Evolutionary conservation across 1,139 yeast species (phyloP), one percentile per base, ranked within the genome.

Genomic region (Diutina scorzettiae): DNA sequence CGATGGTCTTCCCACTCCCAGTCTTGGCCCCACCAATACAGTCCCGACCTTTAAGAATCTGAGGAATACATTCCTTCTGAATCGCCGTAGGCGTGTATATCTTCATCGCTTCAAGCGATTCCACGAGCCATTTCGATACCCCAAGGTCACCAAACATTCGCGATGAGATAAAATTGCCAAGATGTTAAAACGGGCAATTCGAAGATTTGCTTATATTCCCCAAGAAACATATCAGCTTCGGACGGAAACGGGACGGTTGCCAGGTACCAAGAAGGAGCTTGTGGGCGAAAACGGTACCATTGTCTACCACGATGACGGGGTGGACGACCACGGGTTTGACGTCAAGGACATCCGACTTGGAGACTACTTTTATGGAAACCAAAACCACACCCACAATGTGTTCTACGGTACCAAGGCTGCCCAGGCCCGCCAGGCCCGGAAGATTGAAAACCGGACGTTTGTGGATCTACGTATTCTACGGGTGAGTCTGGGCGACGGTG

Each of bases 21-120:
- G 99, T 91, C 59, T 84, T 84, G 37, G 99, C 98, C 31, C 98
- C 98, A 42, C 98, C 99, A 42, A 91, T 91, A 59, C 96, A 89
- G 59, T 89, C 96, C 51, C 79, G 75, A 8, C 94, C 96, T 30
- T 67, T 69, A 39, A 91, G 58, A 46, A 91, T 84, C 46, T 81
- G 75, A 0, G 97, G 97, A 41, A 91, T 91, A 57, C 96, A 87
- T 2, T 87, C 87, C 4, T 69, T 56, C 58, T 91, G 99, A 63
- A 91, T 89, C 24, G 78, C 75, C 0, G 97, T 85, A 2, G 99
- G 98, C 5, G 73, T 69, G 33, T 71, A 66, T 42, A 91, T 91
- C 48, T 81, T 79, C 93, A 91, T 86, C 18, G 94, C 77, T 1
- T 64, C 62, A 5, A 91, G 71, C 0, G 96, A 73, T 51, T 91